These are phyloP conservation scores for Diatrype stigma DNA, from an alignment of 2,329 filamentous ascomycete genomes.

Conservation along the genomic window DNA sequence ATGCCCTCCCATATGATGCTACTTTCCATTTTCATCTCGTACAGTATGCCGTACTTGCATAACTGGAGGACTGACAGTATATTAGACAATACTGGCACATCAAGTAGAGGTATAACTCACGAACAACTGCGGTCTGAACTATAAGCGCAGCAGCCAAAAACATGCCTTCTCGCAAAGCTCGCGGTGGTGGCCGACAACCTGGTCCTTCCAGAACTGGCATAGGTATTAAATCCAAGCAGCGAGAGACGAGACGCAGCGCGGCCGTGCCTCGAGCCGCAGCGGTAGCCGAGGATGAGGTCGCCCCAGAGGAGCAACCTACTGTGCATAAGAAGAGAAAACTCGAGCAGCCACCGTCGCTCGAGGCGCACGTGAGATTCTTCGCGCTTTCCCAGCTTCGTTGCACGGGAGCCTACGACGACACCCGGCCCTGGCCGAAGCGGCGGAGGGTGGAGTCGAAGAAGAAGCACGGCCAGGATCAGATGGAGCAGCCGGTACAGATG, in stretches of 20 bases:
- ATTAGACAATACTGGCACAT: too few relatives aligned
- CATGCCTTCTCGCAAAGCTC: neutral
- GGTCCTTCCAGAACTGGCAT: constrained; percentile 1
- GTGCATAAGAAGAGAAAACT: constrained; percentile 7
- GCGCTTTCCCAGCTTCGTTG: neutral
- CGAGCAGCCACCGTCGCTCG: constrained; percentile 9
- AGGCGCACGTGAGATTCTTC: neutral
- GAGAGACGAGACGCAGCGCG: constrained; percentile 2
- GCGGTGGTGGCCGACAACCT: neutral
- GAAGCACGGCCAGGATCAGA: neutral
- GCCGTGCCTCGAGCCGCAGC: too few relatives aligned
- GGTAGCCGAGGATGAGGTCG: neutral
- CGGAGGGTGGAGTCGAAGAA: neutral
- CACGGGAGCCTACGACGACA: neutral
- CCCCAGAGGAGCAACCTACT: constrained; percentile 1
- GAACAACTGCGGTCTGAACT: too few relatives aligned
- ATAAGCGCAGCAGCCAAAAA: neutral
- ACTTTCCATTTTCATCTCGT: too few relatives aligned
- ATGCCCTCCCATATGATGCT: too few relatives aligned
- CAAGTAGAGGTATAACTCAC: too few relatives aligned
- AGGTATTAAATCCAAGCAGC: constrained; percentile 10
- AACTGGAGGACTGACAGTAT: too few relatives aligned
- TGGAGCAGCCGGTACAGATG: neutral
- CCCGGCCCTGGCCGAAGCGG: neutral
- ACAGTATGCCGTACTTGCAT: too few relatives aligned